Evolutionary conservation across 345 rosid genomes (phyloP), one percentile per base, ranked within the genome.

Genomic region (Syzygium jambos): DNA sequence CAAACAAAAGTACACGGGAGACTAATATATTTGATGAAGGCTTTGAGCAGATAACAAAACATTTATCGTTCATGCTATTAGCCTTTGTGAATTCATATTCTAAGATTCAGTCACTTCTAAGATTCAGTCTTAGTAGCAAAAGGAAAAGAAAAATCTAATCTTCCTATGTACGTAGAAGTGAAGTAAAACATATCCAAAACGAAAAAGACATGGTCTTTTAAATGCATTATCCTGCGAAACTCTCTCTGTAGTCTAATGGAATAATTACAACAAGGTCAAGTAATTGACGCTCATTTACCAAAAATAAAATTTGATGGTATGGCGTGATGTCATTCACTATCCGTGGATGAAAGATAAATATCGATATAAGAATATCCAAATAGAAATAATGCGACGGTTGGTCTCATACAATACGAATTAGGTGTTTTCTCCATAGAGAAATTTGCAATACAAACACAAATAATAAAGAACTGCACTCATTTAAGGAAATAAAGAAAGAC

Each of bases 241-340:
- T 15, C 41, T 65, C 16, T 16, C 16, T 29, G 43, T 30, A 34
- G 21, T 65, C 78, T 14, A 65, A 2, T 30, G 11, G 1, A 3
- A 15, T 29, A 63, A 27, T 59, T 30, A 0, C 11, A 30, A 8
- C 0, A 8, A 30, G 43, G 17, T 65, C 0, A 1, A 16, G 11
- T 16, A 65, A 65, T 8, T 65, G 43, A 16, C 3, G 0, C 38
- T 65, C 11, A 30, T 65, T 30, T 17, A 0, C 11, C 46, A 68
- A 30, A 30, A 30, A 9, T 17, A 68, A 68, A 25, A 19, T 17
- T 0, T 65, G 22, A 30, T 73, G 80, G 46, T 68, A 23, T 34
- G 3, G 46, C 11, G 3, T 17, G 78, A 17, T 73, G 12, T 0
- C 49, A 73, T 34, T 34, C 80, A 30, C 3, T 68, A 3, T 9